Evolutionary conservation across 176 grass and related monocot species (phyloP).

Genomic region (Oryza nivara): DNA sequence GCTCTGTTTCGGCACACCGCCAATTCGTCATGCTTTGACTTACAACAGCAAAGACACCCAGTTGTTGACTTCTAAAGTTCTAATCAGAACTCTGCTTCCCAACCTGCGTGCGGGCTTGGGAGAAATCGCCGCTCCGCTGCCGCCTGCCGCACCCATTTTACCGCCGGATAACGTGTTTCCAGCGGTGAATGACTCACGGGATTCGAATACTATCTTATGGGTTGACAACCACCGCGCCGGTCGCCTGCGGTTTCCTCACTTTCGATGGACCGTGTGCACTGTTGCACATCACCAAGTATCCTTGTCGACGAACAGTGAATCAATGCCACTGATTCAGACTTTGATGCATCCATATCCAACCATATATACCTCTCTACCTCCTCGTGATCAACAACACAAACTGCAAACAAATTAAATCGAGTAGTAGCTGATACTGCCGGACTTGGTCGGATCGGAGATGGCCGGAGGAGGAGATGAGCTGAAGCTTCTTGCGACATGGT

Average conservation of each 20-base stretch:
- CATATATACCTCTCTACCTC: neutral
- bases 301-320: no score
- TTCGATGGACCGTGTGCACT: neutral
- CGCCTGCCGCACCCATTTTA: no score
- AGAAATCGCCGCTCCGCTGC: no score
- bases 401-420: neutral
- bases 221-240: neutral
- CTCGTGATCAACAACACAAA: neutral
- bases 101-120: no score
- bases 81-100: no score
- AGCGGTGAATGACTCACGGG: no score
- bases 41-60: no score
- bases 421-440: neutral
- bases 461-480: slow-evolving; percentile 24
- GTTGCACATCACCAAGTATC: no score
- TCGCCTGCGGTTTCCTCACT: neutral
- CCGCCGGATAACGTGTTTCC: no score
- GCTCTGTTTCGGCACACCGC: no score
- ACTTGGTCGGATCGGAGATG: neutral
- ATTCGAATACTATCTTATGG: neutral
- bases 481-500: slow-evolving; percentile 25
- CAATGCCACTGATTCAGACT: neutral
- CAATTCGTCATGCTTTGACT: no score
- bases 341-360: neutral
- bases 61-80: no score